Evolutionary conservation across 306 rosid genomes (phyloP).

Genomic region (Mimosa bimucronata): DNA sequence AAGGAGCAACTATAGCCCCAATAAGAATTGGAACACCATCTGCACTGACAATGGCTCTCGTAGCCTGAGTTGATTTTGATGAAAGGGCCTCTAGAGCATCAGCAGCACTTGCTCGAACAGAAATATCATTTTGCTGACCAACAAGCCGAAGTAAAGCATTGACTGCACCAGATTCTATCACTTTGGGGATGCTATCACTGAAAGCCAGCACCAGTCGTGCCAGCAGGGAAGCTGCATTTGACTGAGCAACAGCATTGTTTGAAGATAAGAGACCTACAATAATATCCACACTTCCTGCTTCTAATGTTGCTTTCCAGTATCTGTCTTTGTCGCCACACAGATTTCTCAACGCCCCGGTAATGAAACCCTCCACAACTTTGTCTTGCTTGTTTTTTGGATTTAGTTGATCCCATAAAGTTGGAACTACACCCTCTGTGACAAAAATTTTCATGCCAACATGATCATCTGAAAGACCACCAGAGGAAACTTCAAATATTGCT

Average conservation of each 20-base stretch:
- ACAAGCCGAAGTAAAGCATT: slow-evolving; percentile 81
- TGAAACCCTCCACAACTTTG: slow-evolving; percentile 92
- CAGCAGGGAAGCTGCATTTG: slow-evolving; percentile 94
- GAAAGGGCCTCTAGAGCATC: slow-evolving; percentile 95
- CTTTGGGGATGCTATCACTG: slow-evolving; percentile 92
- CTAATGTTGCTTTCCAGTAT: slow-evolving; percentile 93
- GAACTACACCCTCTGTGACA: slow-evolving; percentile 96
- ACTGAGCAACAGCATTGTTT: slow-evolving; percentile 84
- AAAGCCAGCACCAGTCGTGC: slow-evolving; percentile 93
- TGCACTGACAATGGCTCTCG: slow-evolving; percentile 73
- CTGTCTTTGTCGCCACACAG: slow-evolving; percentile 93
- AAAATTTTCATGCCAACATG: slow-evolving; percentile 92
- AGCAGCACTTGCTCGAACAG: slow-evolving; percentile 98
- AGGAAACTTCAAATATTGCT: slow-evolving; percentile 94
- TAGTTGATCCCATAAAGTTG: slow-evolving; percentile 89
- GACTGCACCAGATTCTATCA: slow-evolving; percentile 91
- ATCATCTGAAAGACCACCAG: slow-evolving; percentile 87
- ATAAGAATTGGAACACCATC: slow-evolving; percentile 83
- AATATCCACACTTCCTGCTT: slow-evolving; percentile 96
- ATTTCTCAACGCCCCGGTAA: slow-evolving; percentile 95
- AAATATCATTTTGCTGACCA: slow-evolving; percentile 74
- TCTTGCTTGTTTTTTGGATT: slow-evolving; percentile 75
- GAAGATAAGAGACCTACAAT: slow-evolving; percentile 87
- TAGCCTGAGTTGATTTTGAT: slow-evolving; percentile 73
- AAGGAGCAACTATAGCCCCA: slow-evolving; percentile 96